Conservation (phyloP, 257 asterid genomes). For the Fraxinus pennsylvanica region DNA sequence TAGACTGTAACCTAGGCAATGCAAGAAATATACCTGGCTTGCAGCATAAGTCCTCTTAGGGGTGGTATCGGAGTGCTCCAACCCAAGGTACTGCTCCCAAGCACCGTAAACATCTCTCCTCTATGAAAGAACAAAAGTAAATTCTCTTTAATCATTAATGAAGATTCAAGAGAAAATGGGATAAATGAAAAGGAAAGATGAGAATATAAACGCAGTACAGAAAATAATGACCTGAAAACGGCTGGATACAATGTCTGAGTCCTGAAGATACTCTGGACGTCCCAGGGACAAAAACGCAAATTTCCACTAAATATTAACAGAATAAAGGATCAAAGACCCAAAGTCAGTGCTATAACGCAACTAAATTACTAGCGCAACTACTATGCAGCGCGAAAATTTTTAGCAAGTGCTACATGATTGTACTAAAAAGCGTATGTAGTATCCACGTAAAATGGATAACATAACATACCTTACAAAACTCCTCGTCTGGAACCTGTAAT, state of each 20-base stretch:
- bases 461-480: conserved; percentile 50
- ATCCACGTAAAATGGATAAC: background rate
- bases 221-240: conserved; percentile 63
- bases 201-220: conserved; percentile 1
- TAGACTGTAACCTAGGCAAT: background rate
- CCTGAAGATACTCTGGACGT: conserved; percentile 77
- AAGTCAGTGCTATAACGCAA: background rate
- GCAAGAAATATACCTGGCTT: conserved; percentile 49
- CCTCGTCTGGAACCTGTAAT: conserved; percentile 57
- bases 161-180: conserved; percentile 13
- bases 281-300: conserved; percentile 69
- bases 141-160: background rate
- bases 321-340: conserved; percentile 6
- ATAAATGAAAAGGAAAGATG: conserved; percentile 10
- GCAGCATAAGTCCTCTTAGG: conserved; percentile 65
- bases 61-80: conserved; percentile 73
- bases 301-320: conserved; percentile 56
- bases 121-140: conserved; percentile 35
- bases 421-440: background rate
- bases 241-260: conserved; percentile 58
- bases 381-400: conserved; percentile 1
- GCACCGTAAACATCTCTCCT: conserved; percentile 75
- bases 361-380: background rate
- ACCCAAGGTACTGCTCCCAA: conserved; percentile 85
- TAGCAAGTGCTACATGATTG: conserved; percentile 4